Percentiles rank a stretch among this genome's conserved stretches.
phyloP scores from a whole-genome alignment of 129 eudicot species.

The Silybum marianum region DNA sequence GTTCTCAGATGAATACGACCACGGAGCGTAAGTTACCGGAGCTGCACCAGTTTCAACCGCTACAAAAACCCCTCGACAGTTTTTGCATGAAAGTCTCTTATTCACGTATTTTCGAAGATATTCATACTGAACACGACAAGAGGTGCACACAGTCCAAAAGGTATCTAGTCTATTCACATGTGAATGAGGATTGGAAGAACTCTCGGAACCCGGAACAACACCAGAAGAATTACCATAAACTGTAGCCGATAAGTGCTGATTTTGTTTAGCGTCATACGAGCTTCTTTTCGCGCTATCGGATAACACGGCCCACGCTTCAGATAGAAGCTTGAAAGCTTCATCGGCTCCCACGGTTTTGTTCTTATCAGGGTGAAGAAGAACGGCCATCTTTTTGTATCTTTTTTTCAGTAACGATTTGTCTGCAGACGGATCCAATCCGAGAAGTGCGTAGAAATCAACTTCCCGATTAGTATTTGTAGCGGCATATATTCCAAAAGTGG shows the following conservation, averaged over 20 bases:
- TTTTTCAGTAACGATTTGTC: conserved; percentile 62
- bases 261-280: conserved; percentile 69
- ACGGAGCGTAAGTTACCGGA: conserved; percentile 61
- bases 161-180: conserved; percentile 66
- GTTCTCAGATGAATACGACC: conserved; percentile 64
- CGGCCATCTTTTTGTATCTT: conserved; percentile 86
- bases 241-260: conserved; percentile 35
- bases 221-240: conserved; percentile 38
- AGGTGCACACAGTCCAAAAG: conserved; percentile 93
- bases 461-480: conserved; percentile 70
- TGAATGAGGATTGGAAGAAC: conserved; percentile 40
- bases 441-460: conserved; percentile 73
- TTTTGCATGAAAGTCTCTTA: conserved; percentile 89
- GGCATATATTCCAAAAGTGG: conserved; percentile 75
- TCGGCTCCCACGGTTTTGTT: conserved; percentile 96
- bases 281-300: conserved; percentile 72
- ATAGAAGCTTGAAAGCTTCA: conserved; percentile 82
- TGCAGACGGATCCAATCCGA: conserved; percentile 74
- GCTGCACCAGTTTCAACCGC: conserved; percentile 89
- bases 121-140: conserved; percentile 95
- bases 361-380: conserved; percentile 90
- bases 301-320: conserved; percentile 83
- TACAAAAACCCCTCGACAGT: conserved; percentile 84
- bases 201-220: conserved; percentile 30
- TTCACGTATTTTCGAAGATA: conserved; percentile 88